phyloP scores from a whole-genome alignment of 306 rosid species.

The Trichosanthes cucumerina region DNA sequence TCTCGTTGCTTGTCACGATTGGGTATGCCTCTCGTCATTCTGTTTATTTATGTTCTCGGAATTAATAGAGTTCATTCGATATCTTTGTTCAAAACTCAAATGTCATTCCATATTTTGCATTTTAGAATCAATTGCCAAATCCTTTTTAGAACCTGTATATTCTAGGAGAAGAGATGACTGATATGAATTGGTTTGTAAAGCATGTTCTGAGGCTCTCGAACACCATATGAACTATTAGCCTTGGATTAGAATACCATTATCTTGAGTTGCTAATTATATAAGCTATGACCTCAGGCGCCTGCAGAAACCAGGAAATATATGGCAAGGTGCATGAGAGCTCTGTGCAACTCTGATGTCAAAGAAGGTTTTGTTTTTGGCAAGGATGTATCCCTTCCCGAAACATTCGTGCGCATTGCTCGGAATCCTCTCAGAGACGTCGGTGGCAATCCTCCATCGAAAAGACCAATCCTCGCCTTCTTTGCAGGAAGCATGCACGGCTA shows the following conservation, averaged over 20 bases:
- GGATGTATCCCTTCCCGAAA: slow-evolving; percentile 90
- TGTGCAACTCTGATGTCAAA: slow-evolving; percentile 80
- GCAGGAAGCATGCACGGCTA: slow-evolving; percentile 85
- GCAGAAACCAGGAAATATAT: slow-evolving; percentile 55
- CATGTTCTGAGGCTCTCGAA: not conserved
- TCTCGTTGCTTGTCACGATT: slow-evolving; percentile 95
- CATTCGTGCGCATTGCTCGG: slow-evolving; percentile 35
- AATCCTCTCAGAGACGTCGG: slow-evolving; percentile 62
- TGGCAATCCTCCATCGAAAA: slow-evolving; percentile 60
- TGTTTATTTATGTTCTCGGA: not conserved
- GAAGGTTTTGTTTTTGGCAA: slow-evolving; percentile 86
- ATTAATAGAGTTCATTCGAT: not conserved
- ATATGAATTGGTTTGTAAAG: not conserved
- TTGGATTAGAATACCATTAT: not conserved
- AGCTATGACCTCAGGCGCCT: slow-evolving; percentile 61
- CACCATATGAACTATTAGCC: not conserved
- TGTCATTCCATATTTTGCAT: not conserved
- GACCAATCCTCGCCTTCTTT: slow-evolving; percentile 67
- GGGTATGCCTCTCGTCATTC: slow-evolving; percentile 50
- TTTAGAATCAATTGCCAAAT: not conserved
- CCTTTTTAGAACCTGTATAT: not conserved
- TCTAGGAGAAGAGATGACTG: not conserved
- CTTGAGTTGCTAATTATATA: not conserved
- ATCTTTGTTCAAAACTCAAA: not conserved
- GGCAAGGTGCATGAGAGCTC: slow-evolving; percentile 71